These are phyloP conservation scores for Larix kaempferi DNA, from an alignment of 75 land plant species.

Conservation along the genomic window DNA sequence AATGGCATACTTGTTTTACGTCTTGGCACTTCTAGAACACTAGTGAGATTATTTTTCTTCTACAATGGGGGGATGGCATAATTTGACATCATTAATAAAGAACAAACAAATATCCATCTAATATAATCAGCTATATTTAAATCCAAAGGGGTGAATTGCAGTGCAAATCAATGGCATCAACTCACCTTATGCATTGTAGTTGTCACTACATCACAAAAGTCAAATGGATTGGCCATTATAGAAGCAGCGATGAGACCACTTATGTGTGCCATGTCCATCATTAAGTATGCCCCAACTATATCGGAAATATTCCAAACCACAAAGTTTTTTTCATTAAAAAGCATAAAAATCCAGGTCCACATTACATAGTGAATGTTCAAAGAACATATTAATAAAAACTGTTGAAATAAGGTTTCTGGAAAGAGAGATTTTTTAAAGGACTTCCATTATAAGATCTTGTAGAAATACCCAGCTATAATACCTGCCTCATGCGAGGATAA, in stretches of 20 bases:
- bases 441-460: neutral
- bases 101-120: no score
- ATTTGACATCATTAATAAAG: no score
- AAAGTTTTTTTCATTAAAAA: neutral
- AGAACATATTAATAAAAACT: neutral
- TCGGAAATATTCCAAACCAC: slow-evolving; percentile 60
- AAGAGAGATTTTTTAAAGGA: neutral
- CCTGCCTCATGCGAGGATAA: slow-evolving; percentile 89
- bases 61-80: no score
- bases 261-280: slow-evolving; percentile 99
- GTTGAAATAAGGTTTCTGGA: neutral
- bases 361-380: neutral
- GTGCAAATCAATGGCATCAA: neutral
- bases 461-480: slow-evolving; percentile 7
- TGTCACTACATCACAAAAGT: slow-evolving; percentile 90
- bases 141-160: neutral
- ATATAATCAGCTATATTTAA: neutral
- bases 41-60: no score
- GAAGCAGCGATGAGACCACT: slow-evolving; percentile 94
- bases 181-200: slow-evolving; percentile 90
- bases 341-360: neutral
- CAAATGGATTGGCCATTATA: slow-evolving; percentile 79
- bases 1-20: no score
- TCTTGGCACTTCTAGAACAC: no score
- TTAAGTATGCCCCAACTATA: slow-evolving; percentile 82